Base-by-base conservation (phyloP, 2,329 filamentous ascomycete genomes). In the Fusarium graminum region DNA sequence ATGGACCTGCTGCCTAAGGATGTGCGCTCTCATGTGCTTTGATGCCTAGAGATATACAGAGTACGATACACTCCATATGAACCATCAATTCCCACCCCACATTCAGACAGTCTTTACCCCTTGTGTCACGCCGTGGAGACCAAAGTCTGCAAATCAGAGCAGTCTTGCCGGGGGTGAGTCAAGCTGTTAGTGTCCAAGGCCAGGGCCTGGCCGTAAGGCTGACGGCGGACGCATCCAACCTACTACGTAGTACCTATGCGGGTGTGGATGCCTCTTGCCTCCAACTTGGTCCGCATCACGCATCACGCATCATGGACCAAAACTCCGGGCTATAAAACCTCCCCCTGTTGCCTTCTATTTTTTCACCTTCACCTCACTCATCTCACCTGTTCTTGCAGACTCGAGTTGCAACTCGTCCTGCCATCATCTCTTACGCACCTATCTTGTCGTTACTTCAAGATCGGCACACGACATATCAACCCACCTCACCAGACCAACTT, bases 1-100 rank as follows among this genome's bases (percentile, higher is more conserved):
- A 62, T 41, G 57, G 29, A 63, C 39, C 43, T 62, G 59, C 59
- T 63, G 59, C 59, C 59, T 63, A 49, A 44, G 19, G 12, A 40
- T 32, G 46, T 16, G 8, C 30, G 58, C 55, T 60, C 34, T 63
- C 58, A 63, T 63, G 59, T 36, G 58, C 55, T 60, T 34, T 63
- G 59, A 63, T 63, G 59, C 59, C 59, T 63, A 36, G 45, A 45
- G 25, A 34, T 19, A 26, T 12, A 57, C 9, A 30, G 34, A 34
- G 40, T 36, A 63, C n/a, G n/a, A n/a, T n/a, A n/a, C n/a, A n/a
- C 56, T 57, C 58, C 49, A 49, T 58, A 17, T 29, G 32, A 44
- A 40, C 16, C 41, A 45, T 28, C 34, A 45, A 52, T 46, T 17
- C 25, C 40, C 44, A 57, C 59, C 41, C 59, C 60, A 59, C 59